A percentile compares a stretch with the other conserved stretches of the same genome.
phyloP scores from a whole-genome alignment of 306 rosid genomes.

The Gastrolobium bilobum region DNA sequence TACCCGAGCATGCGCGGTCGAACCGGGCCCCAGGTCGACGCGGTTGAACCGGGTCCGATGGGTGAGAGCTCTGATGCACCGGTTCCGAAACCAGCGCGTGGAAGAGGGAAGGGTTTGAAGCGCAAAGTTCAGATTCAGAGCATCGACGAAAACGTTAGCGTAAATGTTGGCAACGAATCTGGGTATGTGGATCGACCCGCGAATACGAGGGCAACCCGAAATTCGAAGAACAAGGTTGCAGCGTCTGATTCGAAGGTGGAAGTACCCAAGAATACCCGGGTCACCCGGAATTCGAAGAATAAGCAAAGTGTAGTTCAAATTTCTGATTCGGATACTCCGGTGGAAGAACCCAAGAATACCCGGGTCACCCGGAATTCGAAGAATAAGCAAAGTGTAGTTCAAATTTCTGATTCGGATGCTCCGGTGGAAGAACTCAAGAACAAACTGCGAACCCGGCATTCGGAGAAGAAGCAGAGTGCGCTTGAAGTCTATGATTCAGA shows the following conservation, averaged over 20 bases:
- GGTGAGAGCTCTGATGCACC: background rate
- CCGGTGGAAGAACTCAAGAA: constrained; percentile 15
- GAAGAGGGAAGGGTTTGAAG: constrained; percentile 39
- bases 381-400: background rate
- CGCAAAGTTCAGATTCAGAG: background rate
- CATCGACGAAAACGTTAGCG: background rate
- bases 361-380: background rate
- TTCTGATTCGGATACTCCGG: constrained; percentile 3
- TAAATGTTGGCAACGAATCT: background rate
- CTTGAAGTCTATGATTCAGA: background rate
- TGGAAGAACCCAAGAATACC: background rate
- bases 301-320: background rate
- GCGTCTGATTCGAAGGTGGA: background rate
- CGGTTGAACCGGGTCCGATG: background rate
- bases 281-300: constrained; percentile 8
- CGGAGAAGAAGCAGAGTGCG: constrained; percentile 8
- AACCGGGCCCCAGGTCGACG: background rate
- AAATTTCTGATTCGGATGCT: background rate
- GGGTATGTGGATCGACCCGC: constrained; percentile 25
- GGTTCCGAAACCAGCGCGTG: background rate
- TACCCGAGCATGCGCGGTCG: constrained; percentile 48
- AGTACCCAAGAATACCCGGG: constrained; percentile 10
- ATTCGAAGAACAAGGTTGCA: background rate
- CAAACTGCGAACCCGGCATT: background rate
- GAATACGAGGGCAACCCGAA: background rate